phyloP scores from a whole-genome alignment of 148 eudicot genomes.

The Limonium bicolor region DNA sequence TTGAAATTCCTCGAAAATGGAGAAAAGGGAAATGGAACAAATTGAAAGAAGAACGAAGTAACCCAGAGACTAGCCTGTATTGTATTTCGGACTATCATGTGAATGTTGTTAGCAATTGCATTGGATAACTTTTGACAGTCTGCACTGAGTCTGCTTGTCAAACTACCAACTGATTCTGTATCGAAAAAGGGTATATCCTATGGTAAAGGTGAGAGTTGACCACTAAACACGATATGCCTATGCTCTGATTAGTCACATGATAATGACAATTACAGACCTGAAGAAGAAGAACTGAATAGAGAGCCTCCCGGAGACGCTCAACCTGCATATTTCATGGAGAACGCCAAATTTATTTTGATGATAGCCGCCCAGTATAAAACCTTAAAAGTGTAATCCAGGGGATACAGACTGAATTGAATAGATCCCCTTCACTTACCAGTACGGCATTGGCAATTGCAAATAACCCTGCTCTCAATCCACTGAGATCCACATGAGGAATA shows the following conservation, averaged over 20 bases:
- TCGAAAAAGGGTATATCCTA: slow-evolving; percentile 44
- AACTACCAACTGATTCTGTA: slow-evolving; percentile 34
- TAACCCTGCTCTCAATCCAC: slow-evolving; percentile 38
- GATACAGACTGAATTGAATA: no score
- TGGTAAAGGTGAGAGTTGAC: slow-evolving; percentile 6
- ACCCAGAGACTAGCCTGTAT: slow-evolving; percentile 19
- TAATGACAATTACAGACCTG: slow-evolving; percentile 20
- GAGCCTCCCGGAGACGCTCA: slow-evolving; percentile 27
- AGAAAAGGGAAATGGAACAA: not conserved
- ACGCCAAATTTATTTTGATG: slow-evolving; percentile 1
- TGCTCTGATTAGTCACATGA: slow-evolving; percentile 4
- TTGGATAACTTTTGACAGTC: slow-evolving; percentile 41
- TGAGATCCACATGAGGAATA: slow-evolving; percentile 10
- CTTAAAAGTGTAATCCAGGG: no score
- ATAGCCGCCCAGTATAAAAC: no score
- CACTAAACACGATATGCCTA: no score
- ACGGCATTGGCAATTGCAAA: slow-evolving; percentile 28
- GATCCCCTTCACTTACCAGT: slow-evolving; percentile 24
- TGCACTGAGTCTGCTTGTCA: slow-evolving; percentile 45
- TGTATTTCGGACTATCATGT: slow-evolving; percentile 26
- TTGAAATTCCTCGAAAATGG: not conserved
- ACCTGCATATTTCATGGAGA: slow-evolving; percentile 17
- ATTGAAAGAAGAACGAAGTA: not conserved
- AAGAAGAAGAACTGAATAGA: slow-evolving; percentile 25
- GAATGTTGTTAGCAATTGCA: slow-evolving; percentile 33